Base-by-base conservation (phyloP, 805 yeast genomes). In the Dipodascopsis uninucleata region DNA sequence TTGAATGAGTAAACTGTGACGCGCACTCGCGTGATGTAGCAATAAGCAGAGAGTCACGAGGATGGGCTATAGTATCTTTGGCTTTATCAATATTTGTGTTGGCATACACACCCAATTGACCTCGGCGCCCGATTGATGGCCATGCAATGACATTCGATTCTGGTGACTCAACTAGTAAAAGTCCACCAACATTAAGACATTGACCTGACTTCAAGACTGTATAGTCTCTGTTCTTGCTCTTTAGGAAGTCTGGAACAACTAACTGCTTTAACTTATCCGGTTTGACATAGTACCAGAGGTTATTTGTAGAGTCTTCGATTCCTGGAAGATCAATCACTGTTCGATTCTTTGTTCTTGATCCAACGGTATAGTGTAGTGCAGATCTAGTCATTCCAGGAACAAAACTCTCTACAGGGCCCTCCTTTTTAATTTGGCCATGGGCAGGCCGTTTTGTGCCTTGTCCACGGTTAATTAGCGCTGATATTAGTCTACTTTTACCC, bases 401-500 rank as follows among this genome's bases (percentile, higher is more conserved):
- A 31, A 31, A 42, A 25, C 53, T 48, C 8, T 41, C 68, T 62
- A 29, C 78, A 70, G 5, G 68, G 58, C 1, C 78, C 23, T 25
- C 41, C n/a, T 23, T 18, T 21, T 24, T 18, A 36, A 26, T 21
- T 33, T n/a, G 31, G 20, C n/a, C 16, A 7, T 20, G 28, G 29
- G 17, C 35, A 20, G 14, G 25, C n/a, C 5, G 34, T 2, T 17
- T 20, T 10, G 38, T 17, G 7, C 31, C 7, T 9, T 25, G 16
- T 25, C 28, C 72, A 58, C 82, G 79, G 29, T 82, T 75, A 63
- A 80, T 81, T 23, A 85, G 63, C 0, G 88, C 83, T 56, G 79
- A 65, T 0, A 89, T 81, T 54, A 87, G 71, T 0, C 87, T 74
- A 0, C 93, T 81, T 57, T 86, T 86, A 49, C 96, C 96, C 2